phyloP scores from a whole-genome alignment of 352 stramenopile species.

The Vaucheria bursata region DNA sequence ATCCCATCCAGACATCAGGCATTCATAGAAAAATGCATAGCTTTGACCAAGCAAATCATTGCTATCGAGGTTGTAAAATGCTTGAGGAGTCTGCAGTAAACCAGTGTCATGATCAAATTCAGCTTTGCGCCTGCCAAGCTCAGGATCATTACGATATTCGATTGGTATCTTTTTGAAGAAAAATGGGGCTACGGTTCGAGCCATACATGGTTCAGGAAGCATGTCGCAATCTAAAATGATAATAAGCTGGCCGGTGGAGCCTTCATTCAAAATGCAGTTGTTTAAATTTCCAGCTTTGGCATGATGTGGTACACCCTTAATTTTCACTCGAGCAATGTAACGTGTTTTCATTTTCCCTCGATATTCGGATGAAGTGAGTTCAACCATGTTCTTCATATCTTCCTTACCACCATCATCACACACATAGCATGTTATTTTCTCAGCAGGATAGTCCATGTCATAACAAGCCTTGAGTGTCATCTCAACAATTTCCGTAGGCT shows the following conservation, averaged over 20 bases:
- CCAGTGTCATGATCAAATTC: neutral
- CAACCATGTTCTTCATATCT: slow-evolving; percentile 14
- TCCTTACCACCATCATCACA: slow-evolving; percentile 16
- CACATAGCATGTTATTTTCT: slow-evolving; percentile 13
- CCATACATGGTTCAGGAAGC: neutral
- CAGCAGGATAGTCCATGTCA: slow-evolving; percentile 14
- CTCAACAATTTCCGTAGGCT: slow-evolving; percentile 13
- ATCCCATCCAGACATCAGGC: slow-evolving; percentile 12
- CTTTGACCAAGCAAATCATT: neutral
- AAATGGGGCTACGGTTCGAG: slow-evolving; percentile 1
- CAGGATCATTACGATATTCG: neutral
- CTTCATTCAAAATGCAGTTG: slow-evolving; percentile 22
- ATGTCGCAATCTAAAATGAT: slow-evolving; percentile 18
- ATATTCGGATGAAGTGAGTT: neutral
- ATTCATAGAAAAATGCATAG: slow-evolving; percentile 19
- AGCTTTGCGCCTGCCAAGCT: neutral
- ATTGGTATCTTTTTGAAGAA: neutral
- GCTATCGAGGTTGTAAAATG: slow-evolving; percentile 3
- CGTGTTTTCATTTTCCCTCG: neutral
- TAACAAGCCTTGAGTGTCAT: slow-evolving; percentile 9
- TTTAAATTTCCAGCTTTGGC: slow-evolving; percentile 29
- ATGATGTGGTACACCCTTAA: slow-evolving; percentile 12
- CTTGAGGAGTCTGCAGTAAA: no score
- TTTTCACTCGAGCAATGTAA: slow-evolving; percentile 15
- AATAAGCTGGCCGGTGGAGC: slow-evolving; percentile 14